Percentiles rank a stretch among this genome's conserved stretches.
Evolutionary conservation across 805 yeast genomes (phyloP).

Genomic region (Kazachstania taianensis): DNA sequence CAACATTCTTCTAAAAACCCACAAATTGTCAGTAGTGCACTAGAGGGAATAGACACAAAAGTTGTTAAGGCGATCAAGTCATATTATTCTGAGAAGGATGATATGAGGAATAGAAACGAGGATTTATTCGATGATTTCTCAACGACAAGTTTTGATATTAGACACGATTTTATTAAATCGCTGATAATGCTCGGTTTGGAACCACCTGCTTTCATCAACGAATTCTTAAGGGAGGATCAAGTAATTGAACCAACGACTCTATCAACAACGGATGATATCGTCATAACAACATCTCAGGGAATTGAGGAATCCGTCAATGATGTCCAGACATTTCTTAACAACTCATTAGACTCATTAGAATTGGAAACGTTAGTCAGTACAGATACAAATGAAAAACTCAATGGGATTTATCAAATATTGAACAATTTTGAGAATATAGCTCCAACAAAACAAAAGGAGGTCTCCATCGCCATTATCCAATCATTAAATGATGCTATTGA

Average conservation of each 20-base stretch:
- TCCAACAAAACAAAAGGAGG: slow-evolving; percentile 36
- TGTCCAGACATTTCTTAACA: slow-evolving; percentile 21
- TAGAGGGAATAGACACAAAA: slow-evolving; percentile 24
- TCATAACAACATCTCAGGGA: slow-evolving; percentile 26
- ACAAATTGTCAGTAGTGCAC: slow-evolving; percentile 18
- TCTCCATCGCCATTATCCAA: slow-evolving; percentile 30
- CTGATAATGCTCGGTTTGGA: slow-evolving; percentile 34
- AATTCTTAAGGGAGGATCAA: slow-evolving; percentile 33
- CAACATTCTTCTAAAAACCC: slow-evolving; percentile 21
- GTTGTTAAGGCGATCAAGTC: slow-evolving; percentile 26
- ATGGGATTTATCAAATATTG: slow-evolving; percentile 43
- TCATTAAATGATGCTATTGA: slow-evolving; percentile 31
- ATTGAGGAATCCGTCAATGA: slow-evolving; percentile 27
- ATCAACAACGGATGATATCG: slow-evolving; percentile 27
- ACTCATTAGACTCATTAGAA: slow-evolving; percentile 20
- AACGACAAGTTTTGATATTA: slow-evolving; percentile 36
- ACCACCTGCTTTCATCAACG: slow-evolving; percentile 26
- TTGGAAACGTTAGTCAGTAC: slow-evolving; percentile 17
- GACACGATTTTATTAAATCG: slow-evolving; percentile 42
- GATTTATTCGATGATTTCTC: slow-evolving; percentile 45
- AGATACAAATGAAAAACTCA: slow-evolving; percentile 24
- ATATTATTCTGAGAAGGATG: slow-evolving; percentile 29
- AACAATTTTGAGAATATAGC: slow-evolving; percentile 37
- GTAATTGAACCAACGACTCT: slow-evolving; percentile 29
- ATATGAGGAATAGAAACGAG: slow-evolving; percentile 31